phyloP scores from a whole-genome alignment of 352 stramenopile species.

The Phytophthora tentaculata region DNA sequence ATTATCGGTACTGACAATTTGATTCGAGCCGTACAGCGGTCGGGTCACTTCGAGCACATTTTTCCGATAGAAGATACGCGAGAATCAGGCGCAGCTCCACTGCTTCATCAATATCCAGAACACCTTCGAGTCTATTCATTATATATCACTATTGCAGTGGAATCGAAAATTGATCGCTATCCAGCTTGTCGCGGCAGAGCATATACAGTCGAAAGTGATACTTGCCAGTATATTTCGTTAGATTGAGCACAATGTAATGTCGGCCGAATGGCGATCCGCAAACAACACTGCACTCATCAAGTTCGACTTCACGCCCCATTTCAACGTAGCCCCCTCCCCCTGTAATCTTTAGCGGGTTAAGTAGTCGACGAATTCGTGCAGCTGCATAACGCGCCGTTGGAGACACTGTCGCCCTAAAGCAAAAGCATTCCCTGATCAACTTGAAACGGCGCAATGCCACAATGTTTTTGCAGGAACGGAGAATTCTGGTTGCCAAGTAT shows the following conservation, averaged over 20 bases:
- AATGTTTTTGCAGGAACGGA: conserved; percentile 4
- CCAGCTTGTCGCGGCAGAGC: conserved; percentile 24
- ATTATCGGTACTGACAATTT: conserved; percentile 42
- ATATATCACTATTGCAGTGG: conserved; percentile 33
- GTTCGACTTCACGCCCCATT: conserved; percentile 1
- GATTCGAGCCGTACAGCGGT: conserved; percentile 24
- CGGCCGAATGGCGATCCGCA: conserved; percentile 7
- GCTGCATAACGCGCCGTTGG: background rate
- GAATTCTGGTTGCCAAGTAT: conserved; percentile 11
- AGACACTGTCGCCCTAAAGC: conserved; percentile 1
- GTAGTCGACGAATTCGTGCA: conserved; percentile 14
- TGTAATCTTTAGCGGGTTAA: conserved; percentile 12
- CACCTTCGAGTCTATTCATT: conserved; percentile 24
- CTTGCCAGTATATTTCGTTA: conserved; percentile 15
- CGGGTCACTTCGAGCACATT: conserved; percentile 31
- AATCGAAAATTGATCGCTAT: conserved; percentile 33
- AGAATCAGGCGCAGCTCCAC: background rate
- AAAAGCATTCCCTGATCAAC: conserved; percentile 5
- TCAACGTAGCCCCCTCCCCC: conserved; percentile 4
- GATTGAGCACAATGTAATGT: conserved; percentile 12
- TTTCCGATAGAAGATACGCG: conserved; percentile 17
- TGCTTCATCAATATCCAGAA: background rate
- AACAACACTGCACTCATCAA: conserved; percentile 12
- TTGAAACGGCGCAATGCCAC: conserved; percentile 13
- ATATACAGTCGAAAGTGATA: conserved; percentile 14